These are phyloP conservation scores for Cutaneotrichosporon daszewskae DNA, from an alignment of 1,284 basidiomycete genomes.

Conservation along the genomic window DNA sequence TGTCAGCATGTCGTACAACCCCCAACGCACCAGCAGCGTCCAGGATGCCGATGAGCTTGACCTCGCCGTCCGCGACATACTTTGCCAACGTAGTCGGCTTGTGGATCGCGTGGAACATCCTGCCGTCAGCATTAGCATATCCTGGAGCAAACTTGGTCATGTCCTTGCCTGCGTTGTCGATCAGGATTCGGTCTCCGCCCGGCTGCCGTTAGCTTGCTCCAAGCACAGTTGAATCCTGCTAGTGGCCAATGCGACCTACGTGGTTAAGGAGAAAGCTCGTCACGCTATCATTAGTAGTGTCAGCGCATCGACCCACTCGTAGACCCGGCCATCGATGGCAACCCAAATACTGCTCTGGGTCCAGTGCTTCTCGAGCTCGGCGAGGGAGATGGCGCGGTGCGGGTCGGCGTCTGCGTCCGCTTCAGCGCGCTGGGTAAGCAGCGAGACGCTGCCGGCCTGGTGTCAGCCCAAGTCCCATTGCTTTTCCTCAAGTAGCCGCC, in stretches of 20 bases:
- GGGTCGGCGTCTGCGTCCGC: slow-evolving; percentile 1
- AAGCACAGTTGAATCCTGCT: too few species aligned
- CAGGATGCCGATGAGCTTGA: slow-evolving; percentile 71
- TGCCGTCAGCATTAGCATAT: too few species aligned
- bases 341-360: slow-evolving; percentile 28
- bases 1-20: slow-evolving; percentile 51
- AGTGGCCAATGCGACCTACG: too few species aligned
- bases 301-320: slow-evolving; percentile 21
- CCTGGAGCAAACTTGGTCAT: too few species aligned
- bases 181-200: slow-evolving; percentile 30
- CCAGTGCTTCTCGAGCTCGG: slow-evolving; percentile 29
- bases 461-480: too few species aligned
- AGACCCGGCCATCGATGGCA: slow-evolving; percentile 33
- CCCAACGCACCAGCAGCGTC: slow-evolving; percentile 80
- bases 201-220: slow-evolving; percentile 16
- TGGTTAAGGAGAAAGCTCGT: slow-evolving; percentile 24
- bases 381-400: slow-evolving; percentile 2
- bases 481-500: background rate
- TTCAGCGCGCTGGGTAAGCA: background rate
- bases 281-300: slow-evolving; percentile 19
- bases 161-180: slow-evolving; percentile 33
- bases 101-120: slow-evolving; percentile 26
- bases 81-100: slow-evolving; percentile 24
- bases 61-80: slow-evolving; percentile 11
- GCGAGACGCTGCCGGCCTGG: slow-evolving; percentile 4